Base-by-base conservation (phyloP, 345 rosid genomes). In the Dipteronia sinensis region DNA sequence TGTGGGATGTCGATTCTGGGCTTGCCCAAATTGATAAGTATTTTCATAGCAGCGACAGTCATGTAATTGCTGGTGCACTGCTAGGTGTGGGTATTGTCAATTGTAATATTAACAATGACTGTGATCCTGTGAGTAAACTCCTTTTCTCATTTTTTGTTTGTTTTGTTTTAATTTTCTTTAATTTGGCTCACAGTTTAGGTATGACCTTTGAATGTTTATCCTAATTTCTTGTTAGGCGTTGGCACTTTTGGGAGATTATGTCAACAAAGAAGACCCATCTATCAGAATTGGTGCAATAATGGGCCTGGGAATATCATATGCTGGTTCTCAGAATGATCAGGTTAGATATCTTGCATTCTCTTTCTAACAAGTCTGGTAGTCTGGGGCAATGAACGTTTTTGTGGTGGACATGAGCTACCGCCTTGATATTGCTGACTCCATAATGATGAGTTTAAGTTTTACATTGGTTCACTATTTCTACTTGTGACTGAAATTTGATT, bases 261-360 rank as follows among this genome's bases (percentile, higher is more conserved):
- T 90, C 3, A 85, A 82, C 79, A 91, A 82, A 76, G 98, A 91
- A 84, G 99, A 96, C 84, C 71, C 98, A 78, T 87, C 89, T 46
- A 81, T 93, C 58, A 85, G 97, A 76, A 94, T 96, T 73, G 99
- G 98, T 78, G 98, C 97, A 75, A 94, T 96, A 55, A 92, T 96
- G 97, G 99, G 99, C 65, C 85, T 94, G 19, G 99, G 97, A 80
- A 90, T 94, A 79, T 88, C 98, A 62, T 94, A 96, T 84, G 98
- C 98, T 22, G 98, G 99, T 79, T 69, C 97, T 80, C 92, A 91
- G 85, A 89, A 91, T 82, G 92, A 89, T 59, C 88, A 85, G 90
- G 97, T 87, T 46, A 77, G 34, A 29, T 73, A 67, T 72, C 15
- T 72, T 69, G 51, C 63, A 12, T 67, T 81, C 47, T 58, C 55